Evolutionary conservation across 441 rosid species (phyloP).

Genomic region (Mallotus japonicus): DNA sequence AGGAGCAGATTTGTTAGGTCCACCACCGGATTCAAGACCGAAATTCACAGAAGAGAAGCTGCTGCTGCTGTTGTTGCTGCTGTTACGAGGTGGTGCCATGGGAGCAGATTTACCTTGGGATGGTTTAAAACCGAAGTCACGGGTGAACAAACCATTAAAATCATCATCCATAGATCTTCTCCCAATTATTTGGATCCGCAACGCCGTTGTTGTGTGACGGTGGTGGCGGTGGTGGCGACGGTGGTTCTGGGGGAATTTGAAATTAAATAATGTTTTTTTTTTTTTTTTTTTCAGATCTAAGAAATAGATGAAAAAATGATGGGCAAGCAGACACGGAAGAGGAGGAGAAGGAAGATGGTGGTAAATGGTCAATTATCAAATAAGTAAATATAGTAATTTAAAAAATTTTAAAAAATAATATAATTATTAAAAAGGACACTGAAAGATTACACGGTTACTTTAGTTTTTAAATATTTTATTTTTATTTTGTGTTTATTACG

Average conservation of each 20-base stretch:
- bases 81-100: constrained; percentile 54
- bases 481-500: no score
- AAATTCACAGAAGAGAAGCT: constrained; percentile 32
- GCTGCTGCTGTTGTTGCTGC: constrained; percentile 17
- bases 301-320: neutral
- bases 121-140: constrained; percentile 73
- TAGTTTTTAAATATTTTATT: no score
- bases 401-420: no score
- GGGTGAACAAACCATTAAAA: constrained; percentile 57
- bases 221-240: neutral
- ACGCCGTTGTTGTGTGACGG: constrained; percentile 1
- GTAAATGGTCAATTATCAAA: constrained; percentile 2
- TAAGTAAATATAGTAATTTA: neutral
- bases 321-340: neutral
- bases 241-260: neutral
- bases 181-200: constrained; percentile 20
- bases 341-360: constrained; percentile 2
- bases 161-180: constrained; percentile 67
- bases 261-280: neutral
- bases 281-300: constrained; percentile 28
- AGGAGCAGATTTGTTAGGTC: constrained; percentile 37
- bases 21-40: constrained; percentile 36
- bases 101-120: constrained; percentile 79
- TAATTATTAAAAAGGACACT: no score
- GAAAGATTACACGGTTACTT: no score